phyloP scores from a whole-genome alignment of 192 early-diverging fungal species.

The Backusella tuberculispora region DNA sequence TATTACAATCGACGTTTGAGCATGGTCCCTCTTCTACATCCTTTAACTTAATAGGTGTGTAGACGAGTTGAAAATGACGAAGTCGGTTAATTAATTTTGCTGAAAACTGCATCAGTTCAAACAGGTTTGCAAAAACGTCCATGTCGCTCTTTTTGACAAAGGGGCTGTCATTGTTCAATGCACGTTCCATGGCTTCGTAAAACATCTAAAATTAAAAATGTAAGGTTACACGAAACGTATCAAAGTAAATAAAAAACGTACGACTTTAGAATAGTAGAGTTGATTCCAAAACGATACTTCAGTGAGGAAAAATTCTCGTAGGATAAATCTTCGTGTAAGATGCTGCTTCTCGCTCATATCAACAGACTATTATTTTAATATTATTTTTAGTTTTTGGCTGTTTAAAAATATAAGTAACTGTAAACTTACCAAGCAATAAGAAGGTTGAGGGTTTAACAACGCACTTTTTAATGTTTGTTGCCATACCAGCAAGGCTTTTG shows the following conservation, averaged over 20 bases:
- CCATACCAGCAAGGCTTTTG: constrained; percentile 23
- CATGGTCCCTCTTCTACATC: background rate
- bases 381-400: background rate
- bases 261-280: constrained; percentile 41
- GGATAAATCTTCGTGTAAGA: constrained; percentile 30
- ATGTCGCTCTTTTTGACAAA: constrained; percentile 15
- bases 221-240: background rate
- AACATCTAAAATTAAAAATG: constrained; percentile 37
- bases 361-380: background rate
- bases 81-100: constrained; percentile 6
- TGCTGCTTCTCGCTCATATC: constrained; percentile 16
- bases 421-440: background rate
- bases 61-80: background rate
- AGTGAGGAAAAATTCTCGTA: constrained; percentile 32
- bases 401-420: background rate
- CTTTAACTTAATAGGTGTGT: background rate
- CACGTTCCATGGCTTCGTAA: constrained; percentile 36
- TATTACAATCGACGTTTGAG: background rate
- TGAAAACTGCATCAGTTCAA: constrained; percentile 28
- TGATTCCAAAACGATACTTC: constrained; percentile 46
- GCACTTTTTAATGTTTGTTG: background rate
- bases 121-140: constrained; percentile 21
- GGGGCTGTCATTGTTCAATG: constrained; percentile 8
- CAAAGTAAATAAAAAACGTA: constrained; percentile 16
- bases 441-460: background rate